Evolutionary conservation across 345 rosid species (phyloP).

Genomic region (Salix purpurea): DNA sequence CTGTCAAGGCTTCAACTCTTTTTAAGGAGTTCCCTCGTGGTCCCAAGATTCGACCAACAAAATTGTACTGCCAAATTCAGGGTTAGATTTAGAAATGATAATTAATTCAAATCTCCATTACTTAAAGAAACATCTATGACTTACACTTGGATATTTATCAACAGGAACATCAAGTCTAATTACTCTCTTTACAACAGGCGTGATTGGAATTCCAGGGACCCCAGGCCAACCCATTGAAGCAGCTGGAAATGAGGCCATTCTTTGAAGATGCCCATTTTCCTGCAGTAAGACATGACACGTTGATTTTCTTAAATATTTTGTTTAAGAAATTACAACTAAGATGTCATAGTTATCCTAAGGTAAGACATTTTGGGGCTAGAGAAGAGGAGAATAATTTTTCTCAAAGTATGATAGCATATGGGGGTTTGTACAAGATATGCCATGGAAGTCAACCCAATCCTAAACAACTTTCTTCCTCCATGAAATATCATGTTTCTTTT

Average conservation of each 20-base stretch:
- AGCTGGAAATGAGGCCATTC: conserved; percentile 56
- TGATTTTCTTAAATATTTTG: neutral
- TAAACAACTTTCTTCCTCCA: neutral
- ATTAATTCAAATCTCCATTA: neutral
- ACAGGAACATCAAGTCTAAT: conserved; percentile 91
- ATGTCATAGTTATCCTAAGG: neutral
- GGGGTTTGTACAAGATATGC: neutral
- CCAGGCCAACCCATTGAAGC: conserved; percentile 75
- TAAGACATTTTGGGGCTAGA: neutral
- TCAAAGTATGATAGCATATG: neutral
- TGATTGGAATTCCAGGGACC: conserved; percentile 52
- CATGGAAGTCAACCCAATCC: neutral
- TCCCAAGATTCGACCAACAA: conserved; percentile 91
- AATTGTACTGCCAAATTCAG: conserved; percentile 58
- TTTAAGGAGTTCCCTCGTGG: conserved; percentile 98
- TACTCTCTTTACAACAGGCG: conserved; percentile 67
- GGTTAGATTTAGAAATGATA: conserved; percentile 22
- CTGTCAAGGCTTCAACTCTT: conserved; percentile 78
- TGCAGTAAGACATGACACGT: conserved; percentile 31
- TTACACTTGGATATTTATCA: conserved; percentile 82
- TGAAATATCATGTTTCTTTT: neutral
- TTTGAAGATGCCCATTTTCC: conserved; percentile 78
- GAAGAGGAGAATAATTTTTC: neutral
- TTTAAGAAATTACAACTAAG: neutral
- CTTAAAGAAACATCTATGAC: conserved; percentile 14